Conservation (phyloP, 2,329 filamentous ascomycete species). For the Epichloe aotearoae region DNA sequence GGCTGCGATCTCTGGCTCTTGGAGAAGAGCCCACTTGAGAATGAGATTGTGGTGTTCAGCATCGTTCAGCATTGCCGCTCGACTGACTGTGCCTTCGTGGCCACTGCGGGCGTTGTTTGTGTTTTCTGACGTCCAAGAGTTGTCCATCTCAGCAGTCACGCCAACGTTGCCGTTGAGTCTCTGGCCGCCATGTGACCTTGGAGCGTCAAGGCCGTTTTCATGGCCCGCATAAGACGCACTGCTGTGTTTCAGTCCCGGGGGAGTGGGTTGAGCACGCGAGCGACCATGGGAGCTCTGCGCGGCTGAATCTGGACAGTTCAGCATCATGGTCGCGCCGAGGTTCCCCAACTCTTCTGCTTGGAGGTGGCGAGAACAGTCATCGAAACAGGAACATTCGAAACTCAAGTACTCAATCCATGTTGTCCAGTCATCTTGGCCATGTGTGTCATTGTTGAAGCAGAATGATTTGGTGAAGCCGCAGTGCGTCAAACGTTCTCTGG, state of each 20-base stretch:
- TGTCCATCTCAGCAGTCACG: not conserved
- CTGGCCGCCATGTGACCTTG: not conserved
- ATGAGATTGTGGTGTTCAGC: conserved; percentile 2
- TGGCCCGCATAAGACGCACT: not conserved
- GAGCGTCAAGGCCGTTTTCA: not conserved
- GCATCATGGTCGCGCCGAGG: not conserved
- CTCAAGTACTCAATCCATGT: conserved; percentile 6
- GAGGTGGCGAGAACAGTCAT: not conserved
- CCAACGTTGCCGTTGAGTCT: not conserved
- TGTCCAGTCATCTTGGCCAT: conserved; percentile 3
- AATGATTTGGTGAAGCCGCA: conserved; percentile 3
- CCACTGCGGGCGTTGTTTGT: not conserved
- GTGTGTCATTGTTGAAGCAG: not conserved
- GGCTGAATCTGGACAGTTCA: not conserved
- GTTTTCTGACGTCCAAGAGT: not conserved
- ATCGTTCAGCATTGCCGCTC: not conserved
- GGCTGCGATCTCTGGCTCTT: conserved; percentile 4
- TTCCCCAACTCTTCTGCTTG: not conserved
- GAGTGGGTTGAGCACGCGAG: not conserved
- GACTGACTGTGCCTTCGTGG: not conserved
- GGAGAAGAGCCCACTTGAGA: conserved; percentile 1
- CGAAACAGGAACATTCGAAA: conserved; percentile 4
- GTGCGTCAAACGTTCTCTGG: not conserved
- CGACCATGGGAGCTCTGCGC: not conserved
- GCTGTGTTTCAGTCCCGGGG: not conserved